phyloP scores from a whole-genome alignment of 306 rosid species.

The Pterocarpus santalinus region DNA sequence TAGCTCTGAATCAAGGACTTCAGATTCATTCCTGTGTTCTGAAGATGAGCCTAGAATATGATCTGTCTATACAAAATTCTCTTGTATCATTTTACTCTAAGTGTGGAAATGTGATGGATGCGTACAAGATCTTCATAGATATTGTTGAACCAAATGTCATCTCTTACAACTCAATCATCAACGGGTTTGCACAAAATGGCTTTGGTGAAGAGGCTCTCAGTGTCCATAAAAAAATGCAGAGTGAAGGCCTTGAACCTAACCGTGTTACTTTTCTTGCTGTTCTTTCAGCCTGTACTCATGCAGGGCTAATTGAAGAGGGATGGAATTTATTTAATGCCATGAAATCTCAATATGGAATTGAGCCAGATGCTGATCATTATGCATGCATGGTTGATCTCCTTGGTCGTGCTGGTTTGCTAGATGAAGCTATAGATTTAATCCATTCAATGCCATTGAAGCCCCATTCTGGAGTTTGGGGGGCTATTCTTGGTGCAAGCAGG shows the following conservation, averaged over 20 bases:
- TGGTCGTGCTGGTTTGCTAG: conserved; percentile 80
- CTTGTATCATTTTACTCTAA: conserved; percentile 80
- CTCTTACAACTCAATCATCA: conserved; percentile 75
- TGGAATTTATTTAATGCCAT: conserved; percentile 62
- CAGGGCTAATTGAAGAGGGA: conserved; percentile 78
- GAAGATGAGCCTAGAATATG: conserved; percentile 67
- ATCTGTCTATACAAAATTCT: conserved; percentile 79
- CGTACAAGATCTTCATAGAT: conserved; percentile 60
- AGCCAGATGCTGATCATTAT: conserved; percentile 77
- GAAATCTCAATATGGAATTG: conserved; percentile 60
- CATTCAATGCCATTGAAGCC: conserved; percentile 73
- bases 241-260: conserved; percentile 62
- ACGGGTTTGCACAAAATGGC: conserved; percentile 85
- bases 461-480: conserved; percentile 87
- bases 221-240: conserved; percentile 69
- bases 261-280: conserved; percentile 73
- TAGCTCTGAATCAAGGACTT: conserved; percentile 69
- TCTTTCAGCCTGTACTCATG: conserved; percentile 88
- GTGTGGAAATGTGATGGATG: conserved; percentile 77
- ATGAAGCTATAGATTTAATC: conserved; percentile 70
- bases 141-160: conserved; percentile 64
- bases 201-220: conserved; percentile 68
- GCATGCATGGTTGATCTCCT: conserved; percentile 91
- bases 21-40: conserved; percentile 69
- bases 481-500: conserved; percentile 80